These are phyloP conservation scores for Phytophthora pluvialis DNA, from an alignment of 352 stramenopile species.

Conservation along the genomic window DNA sequence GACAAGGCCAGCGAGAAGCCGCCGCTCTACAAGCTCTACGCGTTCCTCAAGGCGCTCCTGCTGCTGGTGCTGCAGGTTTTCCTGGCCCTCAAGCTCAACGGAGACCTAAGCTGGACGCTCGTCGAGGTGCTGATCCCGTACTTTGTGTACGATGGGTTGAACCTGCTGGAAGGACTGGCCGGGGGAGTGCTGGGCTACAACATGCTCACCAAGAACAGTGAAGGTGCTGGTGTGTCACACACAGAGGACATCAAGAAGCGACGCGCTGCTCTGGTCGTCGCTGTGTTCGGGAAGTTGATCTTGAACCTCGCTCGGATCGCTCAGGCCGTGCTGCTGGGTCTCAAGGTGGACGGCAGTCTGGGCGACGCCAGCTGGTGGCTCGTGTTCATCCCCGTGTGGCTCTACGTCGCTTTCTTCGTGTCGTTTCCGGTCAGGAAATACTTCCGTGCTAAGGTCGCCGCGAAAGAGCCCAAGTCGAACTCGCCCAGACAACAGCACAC, in stretches of 20 bases:
- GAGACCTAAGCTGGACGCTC: slow-evolving; percentile 67
- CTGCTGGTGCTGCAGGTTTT: slow-evolving; percentile 85
- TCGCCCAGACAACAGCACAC: slow-evolving; percentile 48
- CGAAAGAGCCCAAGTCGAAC: slow-evolving; percentile 38
- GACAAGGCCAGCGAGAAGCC: slow-evolving; percentile 56
- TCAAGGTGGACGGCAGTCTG: slow-evolving; percentile 73
- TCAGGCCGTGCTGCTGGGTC: slow-evolving; percentile 65
- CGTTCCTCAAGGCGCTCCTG: slow-evolving; percentile 81
- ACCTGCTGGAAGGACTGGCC: slow-evolving; percentile 67
- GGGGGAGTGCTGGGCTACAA: slow-evolving; percentile 66
- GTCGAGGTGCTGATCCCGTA: slow-evolving; percentile 77
- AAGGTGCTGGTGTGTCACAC: slow-evolving; percentile 70
- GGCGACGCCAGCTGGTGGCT: slow-evolving; percentile 76
- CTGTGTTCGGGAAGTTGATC: slow-evolving; percentile 48
- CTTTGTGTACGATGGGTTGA: slow-evolving; percentile 81
- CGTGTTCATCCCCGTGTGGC: slow-evolving; percentile 82
- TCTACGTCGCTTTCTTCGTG: slow-evolving; percentile 72
- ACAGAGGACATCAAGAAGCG: slow-evolving; percentile 79
- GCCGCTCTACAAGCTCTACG: slow-evolving; percentile 73
- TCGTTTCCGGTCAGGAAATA: slow-evolving; percentile 63
- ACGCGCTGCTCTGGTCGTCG: slow-evolving; percentile 45
- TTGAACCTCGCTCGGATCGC: slow-evolving; percentile 61
- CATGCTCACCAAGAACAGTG: slow-evolving; percentile 76
- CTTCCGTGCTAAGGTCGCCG: slow-evolving; percentile 50
- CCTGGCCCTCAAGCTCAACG: slow-evolving; percentile 82